Evolutionary conservation across 345 rosid genomes (phyloP).

Genomic region (Gossypium bickii): DNA sequence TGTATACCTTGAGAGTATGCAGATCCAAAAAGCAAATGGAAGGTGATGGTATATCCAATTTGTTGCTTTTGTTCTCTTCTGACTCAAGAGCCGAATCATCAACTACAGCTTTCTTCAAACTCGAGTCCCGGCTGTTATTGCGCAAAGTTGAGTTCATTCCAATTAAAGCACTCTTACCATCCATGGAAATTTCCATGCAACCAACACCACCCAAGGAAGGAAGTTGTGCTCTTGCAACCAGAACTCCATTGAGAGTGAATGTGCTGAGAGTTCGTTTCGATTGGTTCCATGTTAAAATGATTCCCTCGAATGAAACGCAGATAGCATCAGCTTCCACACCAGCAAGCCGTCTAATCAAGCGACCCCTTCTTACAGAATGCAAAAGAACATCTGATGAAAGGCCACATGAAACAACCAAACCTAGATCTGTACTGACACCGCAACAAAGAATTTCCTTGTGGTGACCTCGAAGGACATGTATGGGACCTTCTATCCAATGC

Average conservation of each 20-base stretch:
- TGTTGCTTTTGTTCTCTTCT: conserved; percentile 37
- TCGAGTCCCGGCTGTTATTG: conserved; percentile 16
- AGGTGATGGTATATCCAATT: conserved; percentile 55
- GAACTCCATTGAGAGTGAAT: conserved; percentile 70
- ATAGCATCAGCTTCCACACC: conserved; percentile 73
- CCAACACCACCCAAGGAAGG: conserved; percentile 58
- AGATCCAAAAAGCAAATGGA: conserved; percentile 82
- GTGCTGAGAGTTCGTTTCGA: conserved; percentile 52
- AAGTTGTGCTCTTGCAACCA: conserved; percentile 58
- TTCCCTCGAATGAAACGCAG: conserved; percentile 80
- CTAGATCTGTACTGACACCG: conserved; percentile 80
- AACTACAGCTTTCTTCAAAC: conserved; percentile 19
- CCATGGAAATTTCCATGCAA: conserved; percentile 80
- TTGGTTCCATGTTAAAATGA: conserved; percentile 75
- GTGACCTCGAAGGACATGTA: conserved; percentile 92
- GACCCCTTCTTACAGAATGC: conserved; percentile 83
- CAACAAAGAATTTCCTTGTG: conserved; percentile 63
- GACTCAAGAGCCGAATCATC: conserved; percentile 37
- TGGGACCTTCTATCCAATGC: conserved; percentile 76
- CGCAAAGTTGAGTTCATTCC: conserved; percentile 53
- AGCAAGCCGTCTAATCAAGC: conserved; percentile 72
- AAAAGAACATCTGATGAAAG: conserved; percentile 59
- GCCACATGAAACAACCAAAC: conserved; percentile 74
- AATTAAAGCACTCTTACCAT: conserved; percentile 70
- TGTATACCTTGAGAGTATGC: conserved; percentile 65